Evolutionary conservation across 1,284 basidiomycete species (phyloP).

Genomic region (Boletus sp.): DNA sequence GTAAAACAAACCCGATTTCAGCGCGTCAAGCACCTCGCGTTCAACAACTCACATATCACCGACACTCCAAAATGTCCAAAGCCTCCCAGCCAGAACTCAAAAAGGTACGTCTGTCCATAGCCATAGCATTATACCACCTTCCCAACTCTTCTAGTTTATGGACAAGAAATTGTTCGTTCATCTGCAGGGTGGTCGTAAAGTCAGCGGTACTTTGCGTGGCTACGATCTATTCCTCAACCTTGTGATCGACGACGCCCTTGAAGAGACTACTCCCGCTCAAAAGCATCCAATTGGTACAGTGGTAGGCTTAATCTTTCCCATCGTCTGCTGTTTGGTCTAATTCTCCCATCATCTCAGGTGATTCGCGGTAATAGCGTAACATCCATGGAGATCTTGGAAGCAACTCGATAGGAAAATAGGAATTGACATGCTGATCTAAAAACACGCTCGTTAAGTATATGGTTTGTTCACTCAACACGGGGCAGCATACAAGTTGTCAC

Average conservation of each 20-base stretch:
- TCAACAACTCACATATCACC: slow-evolving; percentile 1
- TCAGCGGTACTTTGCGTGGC: slow-evolving; percentile 93
- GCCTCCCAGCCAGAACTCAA: slow-evolving; percentile 92
- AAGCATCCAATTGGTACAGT: slow-evolving; percentile 89
- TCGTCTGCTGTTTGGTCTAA: slow-evolving; percentile 7
- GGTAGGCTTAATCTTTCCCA: slow-evolving; percentile 50
- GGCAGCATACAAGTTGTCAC: neutral
- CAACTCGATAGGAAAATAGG: slow-evolving; percentile 42
- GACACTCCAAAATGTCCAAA: slow-evolving; percentile 67
- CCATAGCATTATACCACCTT: slow-evolving; percentile 4
- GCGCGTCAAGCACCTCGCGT: slow-evolving; percentile 17
- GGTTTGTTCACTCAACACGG: slow-evolving; percentile 8
- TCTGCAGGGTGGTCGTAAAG: slow-evolving; percentile 94
- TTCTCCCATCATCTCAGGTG: slow-evolving; percentile 53
- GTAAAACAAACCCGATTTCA: slow-evolving; percentile 28
- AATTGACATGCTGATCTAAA: neutral
- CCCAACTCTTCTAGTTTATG: slow-evolving; percentile 76
- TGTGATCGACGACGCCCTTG: slow-evolving; percentile 93
- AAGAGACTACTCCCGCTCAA: slow-evolving; percentile 89
- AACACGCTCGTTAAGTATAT: slow-evolving; percentile 5
- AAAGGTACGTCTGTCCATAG: slow-evolving; percentile 57
- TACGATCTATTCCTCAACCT: slow-evolving; percentile 99
- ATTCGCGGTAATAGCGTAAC: slow-evolving; percentile 94
- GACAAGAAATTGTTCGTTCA: slow-evolving; percentile 97
- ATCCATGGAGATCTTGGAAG: slow-evolving; percentile 83